Evolutionary conservation across 148 eudicot species (phyloP).

Genomic region (Nyssa sinensis): DNA sequence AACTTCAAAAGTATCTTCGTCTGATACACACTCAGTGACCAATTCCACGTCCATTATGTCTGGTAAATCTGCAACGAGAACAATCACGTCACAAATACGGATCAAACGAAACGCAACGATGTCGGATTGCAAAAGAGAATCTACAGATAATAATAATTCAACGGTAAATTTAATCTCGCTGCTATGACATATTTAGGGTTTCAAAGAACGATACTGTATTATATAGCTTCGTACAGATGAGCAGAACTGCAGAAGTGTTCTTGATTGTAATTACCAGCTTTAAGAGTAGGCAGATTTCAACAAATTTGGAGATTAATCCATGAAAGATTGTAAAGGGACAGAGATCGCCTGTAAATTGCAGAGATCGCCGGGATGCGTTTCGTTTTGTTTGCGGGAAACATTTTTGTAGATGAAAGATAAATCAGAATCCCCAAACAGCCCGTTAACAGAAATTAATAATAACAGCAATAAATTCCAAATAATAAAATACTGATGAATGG

Average conservation of each 20-base stretch:
- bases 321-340: neutral
- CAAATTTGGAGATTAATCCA: neutral
- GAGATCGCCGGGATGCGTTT: neutral
- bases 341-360: neutral
- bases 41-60: constrained; percentile 56
- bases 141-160: neutral
- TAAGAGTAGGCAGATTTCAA: neutral
- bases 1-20: constrained; percentile 42
- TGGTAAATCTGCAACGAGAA: constrained; percentile 10
- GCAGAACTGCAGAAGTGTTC: no score
- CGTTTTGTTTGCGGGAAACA: neutral
- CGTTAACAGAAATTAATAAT: no score
- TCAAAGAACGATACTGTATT: neutral
- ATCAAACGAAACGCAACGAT: neutral
- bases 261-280: neutral
- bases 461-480: no score
- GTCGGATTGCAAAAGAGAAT: neutral
- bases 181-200: neutral
- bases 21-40: constrained; percentile 38
- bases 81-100: neutral
- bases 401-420: neutral
- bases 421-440: no score
- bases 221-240: neutral
- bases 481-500: no score
- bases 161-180: neutral